These are phyloP conservation scores for Eimeria maxima DNA, from an alignment of 169 alveolate genomes.

Conservation along the genomic window DNA sequence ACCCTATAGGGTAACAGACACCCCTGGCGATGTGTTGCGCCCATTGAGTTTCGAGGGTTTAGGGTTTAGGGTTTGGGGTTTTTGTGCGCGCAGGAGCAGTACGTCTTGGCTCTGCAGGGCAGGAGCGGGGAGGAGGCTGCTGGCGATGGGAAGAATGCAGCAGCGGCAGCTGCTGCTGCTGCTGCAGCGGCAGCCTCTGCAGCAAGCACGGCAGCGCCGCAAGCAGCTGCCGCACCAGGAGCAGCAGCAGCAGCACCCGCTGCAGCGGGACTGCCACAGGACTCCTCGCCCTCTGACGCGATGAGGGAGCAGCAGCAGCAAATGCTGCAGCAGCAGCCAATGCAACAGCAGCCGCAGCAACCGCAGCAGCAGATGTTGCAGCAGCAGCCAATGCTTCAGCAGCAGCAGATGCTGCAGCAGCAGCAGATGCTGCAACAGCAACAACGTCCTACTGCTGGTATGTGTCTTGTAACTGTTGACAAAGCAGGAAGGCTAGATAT, in stretches of 20 bases:
- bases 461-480: not conserved
- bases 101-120: slow-evolving; percentile 28
- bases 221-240: too few species aligned
- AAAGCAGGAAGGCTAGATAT: too few species aligned
- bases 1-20: not conserved
- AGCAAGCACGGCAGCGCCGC: too few species aligned
- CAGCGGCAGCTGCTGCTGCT: slow-evolving; percentile 19
- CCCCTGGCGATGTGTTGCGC: not conserved
- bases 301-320: slow-evolving; percentile 43
- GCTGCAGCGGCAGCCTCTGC: not conserved
- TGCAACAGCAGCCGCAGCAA: not conserved
- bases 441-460: slow-evolving; percentile 7
- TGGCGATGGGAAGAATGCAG: not conserved
- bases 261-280: slow-evolving; percentile 11
- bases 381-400: too few species aligned
- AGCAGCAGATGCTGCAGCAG: too few species aligned
- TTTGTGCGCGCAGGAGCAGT: slow-evolving; percentile 40
- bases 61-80: not conserved
- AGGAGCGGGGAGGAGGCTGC: not conserved
- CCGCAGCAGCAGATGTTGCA: not conserved
- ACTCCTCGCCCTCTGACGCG: slow-evolving; percentile 5
- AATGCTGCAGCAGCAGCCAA: slow-evolving; percentile 6
- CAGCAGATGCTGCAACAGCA: slow-evolving; percentile 17
- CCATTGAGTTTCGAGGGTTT: not conserved
- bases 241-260: too few species aligned